Base-by-base conservation (phyloP, 108 stramenopile genomes). In the Cylindrotheca fusiformis region DNA sequence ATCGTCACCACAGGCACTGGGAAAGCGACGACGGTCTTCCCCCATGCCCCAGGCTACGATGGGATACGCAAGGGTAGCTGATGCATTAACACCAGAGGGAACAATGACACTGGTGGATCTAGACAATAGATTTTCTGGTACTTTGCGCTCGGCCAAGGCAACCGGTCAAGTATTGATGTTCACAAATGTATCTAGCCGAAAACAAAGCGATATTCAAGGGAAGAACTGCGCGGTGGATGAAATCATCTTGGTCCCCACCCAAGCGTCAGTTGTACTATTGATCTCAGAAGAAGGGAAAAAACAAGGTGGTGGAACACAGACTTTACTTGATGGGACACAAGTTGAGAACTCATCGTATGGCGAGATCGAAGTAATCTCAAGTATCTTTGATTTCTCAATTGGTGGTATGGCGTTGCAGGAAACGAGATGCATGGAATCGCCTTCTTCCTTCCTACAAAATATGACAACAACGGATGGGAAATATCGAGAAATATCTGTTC, bases 101-200 rank as follows among this genome's bases (percentile, higher is more conserved):
- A 24, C 22, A 22, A 58, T 72, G 63, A 51, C 63, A 18, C 55
- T 72, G 23, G 56, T 72, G 18, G 71, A 72, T 64, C 45, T 57
- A 31, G 47, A 31, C 4, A 47, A 63, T 52, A 19, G 71, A 24
- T 72, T 65, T 24, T 30, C 31, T 18, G 2, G 23, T 14, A 2
- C 27, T 25, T 29, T 72, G 0, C 55, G 36, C 30, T 25, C n/a
- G 27, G 58, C 68, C 2, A 30, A 18, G 12, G 47, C 32, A 2
- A 19, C 32, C 14, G 18, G 44, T 24, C 47, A 23, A n/a, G 1
- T 50, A 22, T 26, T 72, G 12, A n/a, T 59, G 48, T 29, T 72
- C 32, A 72, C 53, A 26, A 64, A 72, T 52, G 63, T 72, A 0
- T 17, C 26, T 0, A 72, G 46, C 18, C 32, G 48, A 25, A 48